Evolutionary conservation across 139 green algal genomes (phyloP).

Genomic region (Chlamydomonas sphaeroides): DNA sequence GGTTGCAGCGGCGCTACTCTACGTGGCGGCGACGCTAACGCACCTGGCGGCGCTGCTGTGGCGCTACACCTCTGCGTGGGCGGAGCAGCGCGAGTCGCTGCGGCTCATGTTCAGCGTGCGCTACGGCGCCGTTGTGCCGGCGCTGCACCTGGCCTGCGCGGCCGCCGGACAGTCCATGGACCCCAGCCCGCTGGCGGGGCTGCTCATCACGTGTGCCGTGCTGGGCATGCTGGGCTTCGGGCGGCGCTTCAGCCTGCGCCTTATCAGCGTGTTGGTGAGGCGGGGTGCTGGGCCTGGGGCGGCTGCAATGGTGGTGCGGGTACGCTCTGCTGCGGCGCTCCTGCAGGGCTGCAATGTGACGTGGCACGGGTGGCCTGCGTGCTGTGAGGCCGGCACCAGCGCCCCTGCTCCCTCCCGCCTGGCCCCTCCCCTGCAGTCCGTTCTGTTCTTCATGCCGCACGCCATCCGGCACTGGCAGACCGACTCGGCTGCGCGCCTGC

Average conservation of each 20-base stretch:
- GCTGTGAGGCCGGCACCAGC: background rate
- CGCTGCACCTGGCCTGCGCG: background rate
- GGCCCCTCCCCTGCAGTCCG: background rate
- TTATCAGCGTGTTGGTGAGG: no score
- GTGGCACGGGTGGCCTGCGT: background rate
- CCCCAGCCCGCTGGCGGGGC: background rate
- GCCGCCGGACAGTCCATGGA: background rate
- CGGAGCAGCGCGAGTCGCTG: no score
- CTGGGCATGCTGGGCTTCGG: no score
- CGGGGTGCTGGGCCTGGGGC: no score
- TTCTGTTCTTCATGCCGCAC: background rate
- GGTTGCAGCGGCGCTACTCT: background rate
- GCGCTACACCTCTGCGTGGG: background rate
- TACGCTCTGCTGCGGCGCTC: no score
- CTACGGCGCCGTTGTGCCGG: background rate
- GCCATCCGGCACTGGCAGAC: background rate
- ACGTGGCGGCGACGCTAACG: background rate
- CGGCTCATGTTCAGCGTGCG: background rate
- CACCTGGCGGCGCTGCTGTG: background rate
- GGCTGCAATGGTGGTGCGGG: no score
- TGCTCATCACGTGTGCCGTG: no score
- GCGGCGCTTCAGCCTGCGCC: no score
- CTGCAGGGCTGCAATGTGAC: no score
- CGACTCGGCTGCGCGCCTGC: background rate
- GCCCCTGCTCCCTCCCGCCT: background rate